Evolutionary conservation across 768 basidiomycete genomes (phyloP), one percentile per base, ranked within the genome.

Genomic region (Agrocybe praecox): DNA sequence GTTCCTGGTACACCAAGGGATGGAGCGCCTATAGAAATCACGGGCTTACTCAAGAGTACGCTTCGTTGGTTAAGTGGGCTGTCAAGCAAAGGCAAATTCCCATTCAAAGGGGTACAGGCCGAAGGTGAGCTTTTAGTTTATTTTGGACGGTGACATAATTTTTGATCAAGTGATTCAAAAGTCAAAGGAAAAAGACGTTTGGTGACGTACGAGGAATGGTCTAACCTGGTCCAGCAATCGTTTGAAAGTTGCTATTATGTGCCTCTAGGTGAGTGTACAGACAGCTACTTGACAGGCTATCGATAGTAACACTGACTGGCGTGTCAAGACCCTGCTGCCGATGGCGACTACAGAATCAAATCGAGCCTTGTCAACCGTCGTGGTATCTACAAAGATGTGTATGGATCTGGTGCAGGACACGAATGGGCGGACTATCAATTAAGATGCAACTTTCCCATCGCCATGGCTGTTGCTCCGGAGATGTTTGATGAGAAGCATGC

Each of bases 341-440:
- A 99, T 67, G 59, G 64, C 3, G 75, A 85, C 15, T 94, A 94
- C 75, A 79, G 80, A 53, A 71, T 97, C 63, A 78, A 92, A 65
- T 63, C 90, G 2, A 79, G 63, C 21, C 72, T 98, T 33, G 79
- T 97, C 58, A 90, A 94, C 68, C 88, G 94, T 14, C 83, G 97
- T 55, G 97, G 96, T 5, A 96, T 98, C 67, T 99, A 98, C 81
- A 99, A 99, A 79, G 97, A 99, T 69, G 94, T 98, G 7, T 90
- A 90, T 62, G 94, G 96, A 40, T 95, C 97, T 11, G 92, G 92
- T 0, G 67, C 79, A 47, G 90, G 87, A 10, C 83, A 93, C 53
- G 92, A 96, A 72, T 98, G 94, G 94, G 92, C 94, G 6, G 96
- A 99, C 73, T 99, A 98, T 71, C 97, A 98, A 72, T 82, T 97